Evolutionary conservation across 2,329 filamentous ascomycete species (phyloP).

Genomic region (Lasiodiplodia theobromae): DNA sequence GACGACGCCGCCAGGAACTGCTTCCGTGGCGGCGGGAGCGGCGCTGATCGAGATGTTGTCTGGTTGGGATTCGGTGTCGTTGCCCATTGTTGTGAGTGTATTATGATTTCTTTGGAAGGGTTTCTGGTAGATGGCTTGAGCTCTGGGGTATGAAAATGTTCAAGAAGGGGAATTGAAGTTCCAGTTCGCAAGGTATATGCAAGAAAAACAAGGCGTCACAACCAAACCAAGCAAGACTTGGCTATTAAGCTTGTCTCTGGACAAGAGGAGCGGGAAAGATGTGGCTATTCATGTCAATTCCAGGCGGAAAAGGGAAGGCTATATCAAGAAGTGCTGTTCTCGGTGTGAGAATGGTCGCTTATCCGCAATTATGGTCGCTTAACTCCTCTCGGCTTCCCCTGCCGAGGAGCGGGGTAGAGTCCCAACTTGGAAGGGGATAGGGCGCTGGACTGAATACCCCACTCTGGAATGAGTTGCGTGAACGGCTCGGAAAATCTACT

Average conservation of each 20-base stretch:
- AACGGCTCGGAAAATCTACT: background rate
- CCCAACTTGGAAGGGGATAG: background rate
- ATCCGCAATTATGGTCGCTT: too few relatives aligned
- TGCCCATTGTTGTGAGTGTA: background rate
- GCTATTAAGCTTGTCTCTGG: too few relatives aligned
- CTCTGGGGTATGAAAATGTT: background rate
- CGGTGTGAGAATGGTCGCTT: background rate
- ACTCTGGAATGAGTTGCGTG: background rate
- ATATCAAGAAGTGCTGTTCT: background rate
- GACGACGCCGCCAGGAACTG: conserved; percentile 24
- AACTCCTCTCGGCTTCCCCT: background rate
- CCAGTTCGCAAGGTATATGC: too few relatives aligned
- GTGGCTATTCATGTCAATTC: too few relatives aligned
- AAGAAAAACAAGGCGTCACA: too few relatives aligned
- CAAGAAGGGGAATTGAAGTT: background rate
- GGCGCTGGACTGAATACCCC: background rate
- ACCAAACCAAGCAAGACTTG: too few relatives aligned
- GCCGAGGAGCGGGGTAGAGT: background rate
- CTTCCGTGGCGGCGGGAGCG: background rate
- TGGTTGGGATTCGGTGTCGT: background rate
- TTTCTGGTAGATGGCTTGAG: background rate
- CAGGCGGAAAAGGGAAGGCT: too few relatives aligned
- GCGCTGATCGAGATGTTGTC: too few relatives aligned
- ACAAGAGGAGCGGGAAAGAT: too few relatives aligned
- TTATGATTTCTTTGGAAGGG: background rate